Conservation (phyloP, 306 rosid species). For the Hippophae tibetana region DNA sequence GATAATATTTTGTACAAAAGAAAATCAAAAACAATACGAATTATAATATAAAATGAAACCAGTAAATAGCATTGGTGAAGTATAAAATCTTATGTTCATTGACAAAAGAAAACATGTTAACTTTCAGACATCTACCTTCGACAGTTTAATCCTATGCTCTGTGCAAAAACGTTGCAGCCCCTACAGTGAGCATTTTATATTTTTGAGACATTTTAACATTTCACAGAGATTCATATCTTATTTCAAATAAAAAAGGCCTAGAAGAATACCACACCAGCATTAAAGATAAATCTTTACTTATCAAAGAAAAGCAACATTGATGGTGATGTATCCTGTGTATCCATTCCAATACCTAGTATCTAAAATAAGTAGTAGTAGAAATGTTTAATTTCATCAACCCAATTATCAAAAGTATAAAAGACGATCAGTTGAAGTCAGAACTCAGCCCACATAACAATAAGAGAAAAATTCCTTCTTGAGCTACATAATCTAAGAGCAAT, state of each 20-base stretch:
- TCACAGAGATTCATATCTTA: neutral
- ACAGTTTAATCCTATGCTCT: conserved; percentile 68
- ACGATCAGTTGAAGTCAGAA: neutral
- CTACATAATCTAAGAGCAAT: neutral
- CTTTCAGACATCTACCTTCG: conserved; percentile 43
- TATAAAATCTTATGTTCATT: neutral
- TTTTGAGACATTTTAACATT: conserved; percentile 2
- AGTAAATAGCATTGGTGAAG: no score
- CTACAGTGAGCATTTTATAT: conserved; percentile 16
- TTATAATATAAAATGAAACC: no score
- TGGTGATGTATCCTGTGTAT: no score
- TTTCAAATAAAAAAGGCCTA: neutral
- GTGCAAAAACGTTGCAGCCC: conserved; percentile 28
- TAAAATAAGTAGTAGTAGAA: conserved; percentile 9
- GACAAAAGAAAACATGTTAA: neutral
- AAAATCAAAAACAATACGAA: no score
- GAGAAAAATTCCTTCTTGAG: neutral
- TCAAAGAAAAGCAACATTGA: no score
- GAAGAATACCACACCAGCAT: no score
- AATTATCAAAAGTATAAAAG: neutral
- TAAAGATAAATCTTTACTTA: no score
- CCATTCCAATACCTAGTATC: conserved; percentile 12
- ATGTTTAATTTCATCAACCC: neutral
- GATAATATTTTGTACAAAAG: no score
- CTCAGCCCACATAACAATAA: neutral